These are phyloP conservation scores for Ilyonectria destructans DNA, from an alignment of 2,329 filamentous ascomycete species.

Conservation along the genomic window DNA sequence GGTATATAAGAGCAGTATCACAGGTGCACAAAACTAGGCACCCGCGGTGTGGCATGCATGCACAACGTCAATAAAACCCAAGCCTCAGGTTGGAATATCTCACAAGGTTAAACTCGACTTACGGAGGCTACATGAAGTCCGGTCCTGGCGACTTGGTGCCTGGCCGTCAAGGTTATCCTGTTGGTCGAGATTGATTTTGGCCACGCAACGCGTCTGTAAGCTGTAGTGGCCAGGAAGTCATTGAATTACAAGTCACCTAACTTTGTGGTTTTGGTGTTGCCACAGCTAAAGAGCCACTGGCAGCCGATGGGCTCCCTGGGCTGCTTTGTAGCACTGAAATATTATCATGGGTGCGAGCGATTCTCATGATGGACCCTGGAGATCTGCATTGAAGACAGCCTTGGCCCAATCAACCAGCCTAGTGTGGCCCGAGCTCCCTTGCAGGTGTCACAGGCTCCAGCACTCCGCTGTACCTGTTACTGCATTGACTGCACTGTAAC, in stretches of 20 bases:
- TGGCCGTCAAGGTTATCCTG: no score
- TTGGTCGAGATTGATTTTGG: not conserved
- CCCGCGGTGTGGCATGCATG: no score
- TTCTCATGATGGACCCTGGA: not conserved
- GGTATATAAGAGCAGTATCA: no score
- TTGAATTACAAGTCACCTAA: not conserved
- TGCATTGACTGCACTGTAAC: not conserved
- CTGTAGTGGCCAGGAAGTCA: not conserved
- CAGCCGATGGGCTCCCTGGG: not conserved
- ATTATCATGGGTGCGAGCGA: not conserved
- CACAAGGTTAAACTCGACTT: no score
- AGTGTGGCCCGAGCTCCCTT: not conserved
- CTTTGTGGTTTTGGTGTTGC: not conserved
- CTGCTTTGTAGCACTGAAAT: not conserved
- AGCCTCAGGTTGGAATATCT: no score
- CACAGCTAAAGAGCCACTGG: not conserved
- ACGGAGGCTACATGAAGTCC: no score
- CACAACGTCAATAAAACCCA: no score
- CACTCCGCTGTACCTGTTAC: not conserved
- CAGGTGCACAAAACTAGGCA: no score
- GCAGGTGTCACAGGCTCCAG: not conserved
- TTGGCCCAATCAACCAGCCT: not conserved
- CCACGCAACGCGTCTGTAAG: not conserved
- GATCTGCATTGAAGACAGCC: not conserved
- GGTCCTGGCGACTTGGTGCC: no score